Base-by-base conservation (phyloP, 2,329 filamentous ascomycete species). In the Ascochyta pisi region DNA sequence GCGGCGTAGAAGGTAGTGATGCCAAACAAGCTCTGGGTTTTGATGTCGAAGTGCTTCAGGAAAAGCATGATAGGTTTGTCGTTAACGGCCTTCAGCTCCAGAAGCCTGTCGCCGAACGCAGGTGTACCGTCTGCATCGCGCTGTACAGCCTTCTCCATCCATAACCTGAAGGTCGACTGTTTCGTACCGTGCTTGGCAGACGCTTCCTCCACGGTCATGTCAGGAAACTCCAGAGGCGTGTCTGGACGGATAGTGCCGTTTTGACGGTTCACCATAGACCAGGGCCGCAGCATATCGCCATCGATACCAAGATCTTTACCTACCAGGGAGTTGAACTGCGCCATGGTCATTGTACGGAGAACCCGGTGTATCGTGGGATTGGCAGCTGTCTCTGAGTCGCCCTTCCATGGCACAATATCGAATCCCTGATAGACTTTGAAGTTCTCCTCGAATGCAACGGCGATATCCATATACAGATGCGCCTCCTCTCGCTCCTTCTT, bases 191-290 rank as follows among this genome's bases (percentile, higher is more conserved):
- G 89, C 79, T 88, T 87, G 53, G 79, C 82, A 51, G 85, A 82
- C 2, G 86, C 87, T 61, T 97, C 92, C 61, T 82, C 77, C 2
- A 81, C 70, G 3, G 76, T 93, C 73, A 91, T 89, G 5, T 88
- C 83, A 2, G 86, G 78, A 69, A 96, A 92, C 73, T 86, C 85
- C 44, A 99, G 87, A 0, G 92, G 91, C 55, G 91, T 88, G 71
- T 99, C 95, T 0, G 96, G 95, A 16, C 95, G 87, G 34, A 92
- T 89, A 0, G 95, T 99, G 77, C 96, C 97, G 74, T 99, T 99
- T 75, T 99, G 95, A 10, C 95, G 89, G 72, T 97, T 98, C 1
- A 99, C 95, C 93, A 99, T 97, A 50, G 92, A 86, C 96, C 95
- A 99, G 16, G 96, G 84, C 22, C 95, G 86, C 23, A 98, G 78